These are phyloP conservation scores for Fusarium sp. DNA, from an alignment of 2,329 filamentous ascomycete genomes.

Conservation along the genomic window DNA sequence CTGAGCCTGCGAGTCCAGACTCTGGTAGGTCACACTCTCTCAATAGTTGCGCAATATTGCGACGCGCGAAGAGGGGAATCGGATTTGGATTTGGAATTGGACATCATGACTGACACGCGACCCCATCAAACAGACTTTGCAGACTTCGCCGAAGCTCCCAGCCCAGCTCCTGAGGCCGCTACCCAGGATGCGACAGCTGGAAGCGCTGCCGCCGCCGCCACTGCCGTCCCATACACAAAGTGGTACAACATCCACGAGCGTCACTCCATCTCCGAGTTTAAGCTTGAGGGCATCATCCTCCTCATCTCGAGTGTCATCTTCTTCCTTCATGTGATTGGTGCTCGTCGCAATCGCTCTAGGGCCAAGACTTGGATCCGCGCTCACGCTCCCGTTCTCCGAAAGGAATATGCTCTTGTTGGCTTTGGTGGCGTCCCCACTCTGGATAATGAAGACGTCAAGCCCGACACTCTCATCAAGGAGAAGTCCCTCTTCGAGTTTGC, in stretches of 20 bases:
- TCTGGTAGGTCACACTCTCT: constrained; percentile 65
- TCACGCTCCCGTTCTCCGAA: constrained; percentile 76
- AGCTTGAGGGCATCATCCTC: constrained; percentile 85
- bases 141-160: constrained; percentile 86
- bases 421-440: constrained; percentile 70
- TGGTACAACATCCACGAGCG: constrained; percentile 99
- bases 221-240: constrained; percentile 78
- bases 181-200: constrained; percentile 60
- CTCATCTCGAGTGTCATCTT: constrained; percentile 79
- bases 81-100: neutral
- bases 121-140: constrained; percentile 77
- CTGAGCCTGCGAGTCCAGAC: constrained; percentile 65
- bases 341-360: constrained; percentile 81
- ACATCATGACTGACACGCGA: constrained; percentile 43
- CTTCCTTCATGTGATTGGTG: constrained; percentile 82
- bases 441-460: constrained; percentile 53
- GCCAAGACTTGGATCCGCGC: constrained; percentile 83
- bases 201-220: constrained; percentile 58
- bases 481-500: constrained; percentile 88
- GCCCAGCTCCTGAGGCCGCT: constrained; percentile 66
- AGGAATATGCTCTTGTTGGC: constrained; percentile 89
- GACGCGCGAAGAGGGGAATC: constrained; percentile 16
- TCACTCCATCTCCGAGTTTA: constrained; percentile 84
- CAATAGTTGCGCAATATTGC: constrained; percentile 28
- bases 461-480: constrained; percentile 75